These are phyloP conservation scores for Gymnopus androsaceus DNA, from an alignment of 1,284 basidiomycete species.

Conservation along the genomic window DNA sequence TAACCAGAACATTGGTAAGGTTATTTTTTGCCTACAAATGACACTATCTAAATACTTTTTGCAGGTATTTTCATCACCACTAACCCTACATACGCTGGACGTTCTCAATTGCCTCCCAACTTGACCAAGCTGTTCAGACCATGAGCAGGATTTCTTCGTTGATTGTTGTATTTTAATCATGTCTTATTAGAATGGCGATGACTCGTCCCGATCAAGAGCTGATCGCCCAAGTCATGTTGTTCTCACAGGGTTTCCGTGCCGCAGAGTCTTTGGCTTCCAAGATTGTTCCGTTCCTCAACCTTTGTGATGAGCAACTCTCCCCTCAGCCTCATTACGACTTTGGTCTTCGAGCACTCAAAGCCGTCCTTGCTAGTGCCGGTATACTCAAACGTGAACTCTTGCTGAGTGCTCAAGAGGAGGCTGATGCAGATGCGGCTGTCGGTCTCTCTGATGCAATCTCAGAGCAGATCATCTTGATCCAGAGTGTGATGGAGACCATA, in stretches of 20 bases:
- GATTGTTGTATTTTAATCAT: slow-evolving; percentile 6
- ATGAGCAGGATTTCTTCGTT: slow-evolving; percentile 46
- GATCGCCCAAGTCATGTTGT: slow-evolving; percentile 99
- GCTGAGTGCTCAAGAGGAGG: slow-evolving; percentile 50
- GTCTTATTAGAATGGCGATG: slow-evolving; percentile 89
- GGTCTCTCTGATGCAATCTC: slow-evolving; percentile 71
- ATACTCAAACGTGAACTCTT: slow-evolving; percentile 94
- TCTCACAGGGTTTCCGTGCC: slow-evolving; percentile 98
- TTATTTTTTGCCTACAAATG: not conserved
- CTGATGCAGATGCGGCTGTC: slow-evolving; percentile 45
- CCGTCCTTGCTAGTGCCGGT: slow-evolving; percentile 95
- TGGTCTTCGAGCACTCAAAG: slow-evolving; percentile 95
- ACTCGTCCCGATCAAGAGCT: slow-evolving; percentile 96
- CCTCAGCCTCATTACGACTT: slow-evolving; percentile 99
- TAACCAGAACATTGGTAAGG: slow-evolving; percentile 87
- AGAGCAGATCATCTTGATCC: slow-evolving; percentile 97
- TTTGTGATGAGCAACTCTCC: slow-evolving; percentile 96
- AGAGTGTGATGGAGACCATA: slow-evolving; percentile 99
- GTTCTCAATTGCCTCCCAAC: slow-evolving; percentile 96
- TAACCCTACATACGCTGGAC: slow-evolving; percentile 97
- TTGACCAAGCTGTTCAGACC: slow-evolving; percentile 93
- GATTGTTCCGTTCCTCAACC: slow-evolving; percentile 98
- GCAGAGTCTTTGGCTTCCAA: slow-evolving; percentile 96
- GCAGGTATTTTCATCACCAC: slow-evolving; percentile 94
- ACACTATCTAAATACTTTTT: slow-evolving; percentile 13